A percentile compares a stretch with the other conserved stretches of the same genome.
Evolutionary conservation across 495 filamentous ascomycete species (phyloP).

Genomic region (Xylaria flabelliformis): DNA sequence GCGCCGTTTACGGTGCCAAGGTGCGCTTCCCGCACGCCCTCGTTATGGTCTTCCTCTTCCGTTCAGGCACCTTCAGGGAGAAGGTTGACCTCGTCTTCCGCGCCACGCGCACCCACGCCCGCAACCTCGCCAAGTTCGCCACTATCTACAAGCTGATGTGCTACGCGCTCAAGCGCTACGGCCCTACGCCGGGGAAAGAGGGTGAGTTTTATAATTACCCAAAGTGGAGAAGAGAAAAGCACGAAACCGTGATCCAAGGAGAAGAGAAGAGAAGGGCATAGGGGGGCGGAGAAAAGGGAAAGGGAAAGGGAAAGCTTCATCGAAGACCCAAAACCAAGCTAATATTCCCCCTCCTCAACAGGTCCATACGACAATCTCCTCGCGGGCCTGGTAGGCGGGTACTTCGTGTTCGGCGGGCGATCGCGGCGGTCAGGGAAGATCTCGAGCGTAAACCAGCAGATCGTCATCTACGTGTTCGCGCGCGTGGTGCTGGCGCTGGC

Average conservation of each 20-base stretch:
- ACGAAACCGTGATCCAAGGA: background rate
- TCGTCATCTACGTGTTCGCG: constrained; percentile 97
- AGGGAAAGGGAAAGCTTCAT: background rate
- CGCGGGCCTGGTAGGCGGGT: constrained; percentile 90
- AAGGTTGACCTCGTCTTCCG: constrained; percentile 79
- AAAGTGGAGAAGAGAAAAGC: background rate
- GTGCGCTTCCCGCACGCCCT: constrained; percentile 98
- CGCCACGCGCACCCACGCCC: constrained; percentile 88
- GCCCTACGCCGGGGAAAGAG: constrained; percentile 64
- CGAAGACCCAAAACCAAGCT: background rate
- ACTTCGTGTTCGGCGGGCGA: constrained; percentile 85
- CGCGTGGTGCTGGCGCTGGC: constrained; percentile 84
- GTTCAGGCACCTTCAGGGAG: constrained; percentile 81
- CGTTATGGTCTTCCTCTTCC: constrained; percentile 96
- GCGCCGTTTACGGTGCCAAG: constrained; percentile 95
- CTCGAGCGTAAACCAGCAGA: constrained; percentile 91
- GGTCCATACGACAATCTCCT: constrained; percentile 83
- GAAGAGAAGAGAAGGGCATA: background rate
- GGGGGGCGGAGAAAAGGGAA: background rate
- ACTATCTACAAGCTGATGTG: constrained; percentile 85
- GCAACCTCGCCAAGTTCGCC: constrained; percentile 89
- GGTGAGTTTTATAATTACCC: constrained; percentile 37
- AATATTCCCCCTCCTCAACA: constrained; percentile 19
- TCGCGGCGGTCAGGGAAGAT: constrained; percentile 62
- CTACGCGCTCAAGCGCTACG: constrained; percentile 69